Evolutionary conservation across 1,284 basidiomycete species (phyloP), one percentile per base, ranked within the genome.

Genomic region (Puccinia coronata): DNA sequence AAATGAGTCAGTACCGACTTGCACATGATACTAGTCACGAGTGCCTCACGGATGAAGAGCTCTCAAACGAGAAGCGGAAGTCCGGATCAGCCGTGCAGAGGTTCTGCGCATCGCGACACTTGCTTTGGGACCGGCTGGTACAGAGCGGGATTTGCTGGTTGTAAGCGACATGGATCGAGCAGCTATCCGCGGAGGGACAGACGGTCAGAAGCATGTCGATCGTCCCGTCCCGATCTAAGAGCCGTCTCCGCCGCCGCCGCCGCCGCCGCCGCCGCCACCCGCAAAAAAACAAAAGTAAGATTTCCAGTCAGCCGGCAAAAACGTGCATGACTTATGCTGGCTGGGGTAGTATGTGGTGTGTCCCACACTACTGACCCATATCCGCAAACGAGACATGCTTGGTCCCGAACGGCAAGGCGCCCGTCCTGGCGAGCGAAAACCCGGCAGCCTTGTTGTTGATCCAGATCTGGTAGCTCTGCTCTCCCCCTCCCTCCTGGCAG

Each of bases 161-260:
- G 88, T 94, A 98, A 1, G 92, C 95, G 82, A 99, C 92, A 85
- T 97, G 95, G 86, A 99, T 90, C 69, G 87, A 88, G 86, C 97
- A 99, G 70, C 90, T 89, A 0, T 88, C 88, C 5, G 89, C 90
- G 0, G 88, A 88, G 0, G 89, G 86, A 86, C 96, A 99, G 0
- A 92, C 92, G 0, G 93, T 90, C 84, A 98, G 96, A 70, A 99
- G 89, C 88, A 99, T 91, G 86, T 99, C 96, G 65, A 98, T 93
- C 0, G 96, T 96, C 0, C 96, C 96, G 84, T 99, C 97, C 18
- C 97, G 91, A 85, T 97, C 94, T 95, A 82, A 5, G 36, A 80
- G 23, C 74, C 16, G 76, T 18, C 31, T 47, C 2, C n/a, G 67
- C 49, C 69, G 12, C 34, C 28, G 31, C 28, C 67, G 23, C 55